Evolutionary conservation across 306 rosid species (phyloP), one percentile per base, ranked within the genome.

Genomic region (Herpetospermum pedunculosum): DNA sequence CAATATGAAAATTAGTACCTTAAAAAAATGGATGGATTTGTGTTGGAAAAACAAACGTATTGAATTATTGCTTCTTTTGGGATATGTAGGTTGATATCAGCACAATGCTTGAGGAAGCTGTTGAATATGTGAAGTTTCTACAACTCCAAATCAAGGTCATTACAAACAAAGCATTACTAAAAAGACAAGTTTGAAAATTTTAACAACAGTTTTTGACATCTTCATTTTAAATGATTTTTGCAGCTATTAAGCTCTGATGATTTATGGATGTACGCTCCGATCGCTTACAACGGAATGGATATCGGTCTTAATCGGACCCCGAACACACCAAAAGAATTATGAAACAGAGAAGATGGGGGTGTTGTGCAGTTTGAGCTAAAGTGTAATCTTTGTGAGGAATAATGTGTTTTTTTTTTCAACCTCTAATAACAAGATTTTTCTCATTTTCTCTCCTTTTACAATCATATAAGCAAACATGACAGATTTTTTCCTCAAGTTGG

Each of bases 41-140:
- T 62, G 43, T 35, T 35, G 40, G 23, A 18, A 60, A 32, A 60
- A 14, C n/a, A 16, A 15, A 2, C 7, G 3, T 64, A 14, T 23
- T 40, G 34, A 21, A 13, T 37, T 10, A 7, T 69, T 8, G 75
- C 21, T 18, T 76, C 4, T 44, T 12, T 64, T 78, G 38, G 34
- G 77, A 81, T 76, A 15, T 87, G 60, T 79, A 93, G 97, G 97
- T 94, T 70, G 98, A 94, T 83, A 89, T 89, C 74, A 91, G 97
- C 88, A 94, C 97, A 80, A 94, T 94, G 97, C 99, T 94, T 41
- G 99, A 94, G 81, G 99, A 94, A 85, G 97, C 95, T 63, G 97
- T 89, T 65, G 88, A 84, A 35, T 91, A 94, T 82, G 99, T 94
- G 69, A 91, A 89, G 80, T 91, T 94, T 69, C 79, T 94, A 60